Evolutionary conservation across 176 grass and related monocot species (phyloP).

Genomic region (Cenchrus fungigraminus): DNA sequence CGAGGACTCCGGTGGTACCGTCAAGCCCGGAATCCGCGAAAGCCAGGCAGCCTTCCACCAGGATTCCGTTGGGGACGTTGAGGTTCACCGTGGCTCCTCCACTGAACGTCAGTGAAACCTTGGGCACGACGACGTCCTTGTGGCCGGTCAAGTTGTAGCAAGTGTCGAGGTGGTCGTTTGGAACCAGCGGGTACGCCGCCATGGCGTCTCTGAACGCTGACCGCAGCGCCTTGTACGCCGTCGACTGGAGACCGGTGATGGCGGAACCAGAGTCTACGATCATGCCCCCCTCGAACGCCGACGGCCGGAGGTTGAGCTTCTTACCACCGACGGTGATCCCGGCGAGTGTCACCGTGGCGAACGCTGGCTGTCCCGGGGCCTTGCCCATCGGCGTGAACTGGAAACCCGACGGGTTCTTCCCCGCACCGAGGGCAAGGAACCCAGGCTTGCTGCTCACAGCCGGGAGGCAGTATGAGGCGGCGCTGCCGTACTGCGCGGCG

Average conservation of each 20-base stretch:
- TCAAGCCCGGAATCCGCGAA: slow-evolving; percentile 38
- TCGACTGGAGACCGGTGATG: slow-evolving; percentile 45
- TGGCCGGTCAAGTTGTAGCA: slow-evolving; percentile 65
- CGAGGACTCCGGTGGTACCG: slow-evolving; percentile 29
- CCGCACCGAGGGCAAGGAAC: slow-evolving; percentile 59
- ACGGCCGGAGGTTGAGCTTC: slow-evolving; percentile 25
- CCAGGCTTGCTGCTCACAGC: slow-evolving; percentile 45
- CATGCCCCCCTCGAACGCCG: slow-evolving; percentile 47
- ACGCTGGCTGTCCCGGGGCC: slow-evolving; percentile 18
- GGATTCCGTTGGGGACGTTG: slow-evolving; percentile 40
- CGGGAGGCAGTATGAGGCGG: slow-evolving; percentile 65
- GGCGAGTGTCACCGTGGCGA: slow-evolving; percentile 48
- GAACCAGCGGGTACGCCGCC: slow-evolving; percentile 37
- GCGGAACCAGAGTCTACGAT: slow-evolving; percentile 72
- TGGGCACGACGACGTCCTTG: slow-evolving; percentile 47
- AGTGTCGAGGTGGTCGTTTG: slow-evolving; percentile 7
- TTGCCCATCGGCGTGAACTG: slow-evolving; percentile 50
- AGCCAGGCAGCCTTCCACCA: slow-evolving; percentile 62
- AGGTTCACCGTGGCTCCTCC: slow-evolving; percentile 52
- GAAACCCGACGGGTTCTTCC: not conserved
- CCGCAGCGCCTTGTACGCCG: slow-evolving; percentile 53
- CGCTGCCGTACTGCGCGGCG: not conserved
- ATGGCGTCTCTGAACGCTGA: slow-evolving; percentile 55
- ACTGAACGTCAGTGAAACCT: slow-evolving; percentile 36
- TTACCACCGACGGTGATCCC: slow-evolving; percentile 58